Evolutionary conservation across 2,329 filamentous ascomycete species (phyloP).

Genomic region (Neonectria faginata): DNA sequence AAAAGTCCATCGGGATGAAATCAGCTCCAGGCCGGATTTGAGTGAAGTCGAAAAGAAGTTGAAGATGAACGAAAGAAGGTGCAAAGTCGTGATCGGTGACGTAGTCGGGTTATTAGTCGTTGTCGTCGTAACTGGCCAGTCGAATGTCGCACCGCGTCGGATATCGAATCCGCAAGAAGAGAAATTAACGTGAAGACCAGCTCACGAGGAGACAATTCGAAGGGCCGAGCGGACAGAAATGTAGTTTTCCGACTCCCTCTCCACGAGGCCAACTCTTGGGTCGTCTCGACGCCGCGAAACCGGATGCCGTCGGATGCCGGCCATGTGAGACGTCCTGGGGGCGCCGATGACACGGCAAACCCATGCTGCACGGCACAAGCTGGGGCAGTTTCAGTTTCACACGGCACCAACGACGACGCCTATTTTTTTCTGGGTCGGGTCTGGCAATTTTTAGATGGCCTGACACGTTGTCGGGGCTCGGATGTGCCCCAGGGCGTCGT

Average conservation of each 20-base stretch:
- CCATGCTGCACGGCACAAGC: neutral
- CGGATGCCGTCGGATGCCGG: conserved; percentile 36
- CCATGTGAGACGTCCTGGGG: conserved; percentile 38
- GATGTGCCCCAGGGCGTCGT: neutral
- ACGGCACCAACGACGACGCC: neutral
- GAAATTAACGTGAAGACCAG: neutral
- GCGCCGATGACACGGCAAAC: conserved; percentile 33
- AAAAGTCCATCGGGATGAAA: neutral
- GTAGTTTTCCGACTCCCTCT: neutral
- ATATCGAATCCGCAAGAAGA: neutral
- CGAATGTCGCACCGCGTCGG: neutral
- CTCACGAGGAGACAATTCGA: neutral
- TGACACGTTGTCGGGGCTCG: neutral
- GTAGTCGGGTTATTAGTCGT: neutral
- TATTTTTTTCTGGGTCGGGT: neutral
- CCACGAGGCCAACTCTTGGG: neutral
- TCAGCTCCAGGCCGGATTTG: neutral
- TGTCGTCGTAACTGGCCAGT: neutral
- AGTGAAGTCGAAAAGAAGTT: neutral
- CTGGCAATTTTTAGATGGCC: neutral
- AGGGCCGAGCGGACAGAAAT: neutral
- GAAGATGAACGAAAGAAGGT: neutral
- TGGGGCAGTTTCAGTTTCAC: conserved; percentile 27
- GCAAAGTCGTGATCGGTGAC: neutral
- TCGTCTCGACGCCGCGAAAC: conserved; percentile 36